A percentile compares a stretch with the other conserved stretches of the same genome.
Evolutionary conservation across 176 grass and related monocot species (phyloP).

Genomic region (Bromus sterilis): DNA sequence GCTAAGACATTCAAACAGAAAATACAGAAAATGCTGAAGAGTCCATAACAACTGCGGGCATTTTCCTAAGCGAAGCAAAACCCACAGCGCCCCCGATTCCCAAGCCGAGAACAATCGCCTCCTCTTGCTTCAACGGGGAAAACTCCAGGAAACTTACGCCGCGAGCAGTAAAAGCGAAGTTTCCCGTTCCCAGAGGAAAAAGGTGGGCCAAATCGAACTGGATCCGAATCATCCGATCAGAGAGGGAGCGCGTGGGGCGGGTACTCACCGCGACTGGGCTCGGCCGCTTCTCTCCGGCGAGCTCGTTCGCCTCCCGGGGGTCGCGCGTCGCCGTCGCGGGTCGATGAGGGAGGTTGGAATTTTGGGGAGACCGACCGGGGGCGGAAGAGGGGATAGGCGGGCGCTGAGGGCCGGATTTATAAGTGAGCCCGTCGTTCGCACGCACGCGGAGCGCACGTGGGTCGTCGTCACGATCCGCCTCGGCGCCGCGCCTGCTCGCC

Average conservation of each 20-base stretch:
- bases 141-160: background rate
- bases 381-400: background rate
- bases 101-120: background rate
- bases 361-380: background rate
- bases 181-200: background rate
- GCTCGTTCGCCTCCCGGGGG: background rate
- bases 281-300: background rate
- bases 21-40: background rate
- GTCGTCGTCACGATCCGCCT: background rate
- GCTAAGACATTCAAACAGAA: background rate
- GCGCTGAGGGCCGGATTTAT: conserved; percentile 28
- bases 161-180: background rate
- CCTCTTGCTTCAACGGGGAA: background rate
- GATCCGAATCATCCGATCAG: background rate
- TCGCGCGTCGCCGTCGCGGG: background rate
- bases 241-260: background rate
- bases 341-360: background rate
- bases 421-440: background rate
- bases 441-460: conserved; percentile 17
- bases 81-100: background rate
- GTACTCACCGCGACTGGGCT: background rate
- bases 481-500: background rate
- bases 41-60: background rate
- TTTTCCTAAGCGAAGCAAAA: background rate
- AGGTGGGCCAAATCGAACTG: background rate